Evolutionary conservation across 2,329 filamentous ascomycete species (phyloP), one percentile per base, ranked within the genome.

Genomic region (Cladosporium sp.): DNA sequence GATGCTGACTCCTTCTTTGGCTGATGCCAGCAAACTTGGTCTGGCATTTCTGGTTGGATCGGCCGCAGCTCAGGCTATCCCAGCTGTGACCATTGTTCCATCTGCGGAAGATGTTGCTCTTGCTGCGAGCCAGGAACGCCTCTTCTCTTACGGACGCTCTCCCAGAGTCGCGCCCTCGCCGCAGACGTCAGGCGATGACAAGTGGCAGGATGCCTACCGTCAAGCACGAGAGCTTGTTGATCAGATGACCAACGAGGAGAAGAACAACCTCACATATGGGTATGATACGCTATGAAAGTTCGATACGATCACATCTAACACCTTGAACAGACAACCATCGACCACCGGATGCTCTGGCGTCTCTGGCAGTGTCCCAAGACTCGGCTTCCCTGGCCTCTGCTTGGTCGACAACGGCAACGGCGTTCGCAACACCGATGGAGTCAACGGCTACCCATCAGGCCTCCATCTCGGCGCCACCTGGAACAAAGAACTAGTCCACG

Each of bases 331-430:
- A 39, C 59, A 62, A 30, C 59, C 59, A 26, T 62, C 59, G 3
- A 62, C 46, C 67, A 74, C 73, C 4, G 66, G 69, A 48, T 95
- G 92, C 72, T 92, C 96, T 16, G 93, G 93, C 66, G 89, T 95
- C 70, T 77, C 74, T 34, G 91, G 91, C 48, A 81, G 89, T 32
- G 76, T 81, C 23, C 66, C 72, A 14, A 70, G 78, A 8, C 71
- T 81, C 13, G 76, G 76, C 28, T 80, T 79, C 69, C 74, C 70
- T 14, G 78, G 78, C 16, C 70, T 81, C 5, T 81, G 79, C 61
- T 69, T 81, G 2, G 75, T 78, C 21, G 79, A 81, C 66, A 79
- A 75, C 8, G 74, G 76, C 34, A 72, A 76, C 54, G 71, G 76
- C 39, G 70, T 80, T 62, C 71, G 75, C 25, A 74, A 73, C 66